Evolutionary conservation across 495 filamentous ascomycete genomes (phyloP), one percentile per base, ranked within the genome.

Genomic region (Lasiosphaeris hirsuta): DNA sequence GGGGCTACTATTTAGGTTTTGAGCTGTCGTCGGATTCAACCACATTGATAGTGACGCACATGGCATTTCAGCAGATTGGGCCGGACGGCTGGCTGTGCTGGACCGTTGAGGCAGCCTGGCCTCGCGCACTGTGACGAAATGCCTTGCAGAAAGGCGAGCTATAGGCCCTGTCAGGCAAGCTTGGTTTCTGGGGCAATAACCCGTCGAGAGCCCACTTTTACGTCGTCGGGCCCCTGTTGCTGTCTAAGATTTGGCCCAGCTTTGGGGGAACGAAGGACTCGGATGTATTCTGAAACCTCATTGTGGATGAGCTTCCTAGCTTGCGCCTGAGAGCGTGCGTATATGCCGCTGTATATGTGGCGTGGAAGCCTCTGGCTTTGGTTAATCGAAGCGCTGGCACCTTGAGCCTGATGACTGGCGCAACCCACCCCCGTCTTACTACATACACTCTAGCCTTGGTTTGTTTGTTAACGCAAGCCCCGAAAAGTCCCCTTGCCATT

Each of bases 101-200:
- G 42, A 45, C 10, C 40, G 6, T 41, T 55, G 53, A 55, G 53
- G 53, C 13, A 55, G 40, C 53, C 42, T 9, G 43, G 3, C 2
- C 18, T 19, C 34, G 34, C 52, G 53, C 53, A 55, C 53, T 55
- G 53, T 55, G 41, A 7, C 10, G 17, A 11, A 23, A 46, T 55
- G 53, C 35, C 42, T 55, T 14, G 40, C 39, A 44, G 40, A n/a
- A 14, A 38, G 34, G 23, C 35, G 13, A 35, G 38, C 23, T 30
- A 2, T 30, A 2, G 39, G 19, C 51, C 51, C 40, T 35, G 51
- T 42, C 51, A 19, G 35, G n/a, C n/a, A 30, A 30, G 14, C 51
- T 10, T 34, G 19, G 51, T 41, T 39, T 45, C 30, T 37, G 42
- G 53, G 53, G 42, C 42, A 38, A 40, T 44, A 46, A n/a, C 10